Conservation (phyloP, 345 rosid genomes). For the Brassica incana region DNA sequence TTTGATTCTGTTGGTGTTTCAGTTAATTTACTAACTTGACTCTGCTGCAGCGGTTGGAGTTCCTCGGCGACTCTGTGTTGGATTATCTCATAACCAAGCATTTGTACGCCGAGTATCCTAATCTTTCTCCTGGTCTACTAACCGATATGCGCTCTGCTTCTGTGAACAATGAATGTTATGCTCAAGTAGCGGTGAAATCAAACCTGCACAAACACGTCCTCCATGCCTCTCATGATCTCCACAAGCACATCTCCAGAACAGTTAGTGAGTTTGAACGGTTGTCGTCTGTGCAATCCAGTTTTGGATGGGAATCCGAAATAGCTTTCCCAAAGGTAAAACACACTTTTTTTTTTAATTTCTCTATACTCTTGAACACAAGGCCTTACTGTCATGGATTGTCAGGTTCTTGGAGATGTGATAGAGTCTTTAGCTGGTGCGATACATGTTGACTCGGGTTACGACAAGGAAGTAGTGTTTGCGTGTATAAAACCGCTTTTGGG, state of each 20-base stretch:
- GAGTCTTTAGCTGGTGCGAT: conserved; percentile 94
- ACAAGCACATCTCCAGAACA: too few species aligned
- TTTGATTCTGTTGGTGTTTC: not conserved
- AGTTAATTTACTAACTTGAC: not conserved
- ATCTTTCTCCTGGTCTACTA: too few species aligned
- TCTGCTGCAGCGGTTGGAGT: conserved; percentile 77
- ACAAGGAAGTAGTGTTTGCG: conserved; percentile 55
- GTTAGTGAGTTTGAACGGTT: too few species aligned
- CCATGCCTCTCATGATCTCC: too few species aligned
- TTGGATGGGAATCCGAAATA: conserved; percentile 80
- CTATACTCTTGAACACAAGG: not conserved
- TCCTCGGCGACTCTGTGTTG: conserved; percentile 86
- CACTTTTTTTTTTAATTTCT: not conserved
- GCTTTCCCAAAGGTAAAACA: conserved; percentile 76
- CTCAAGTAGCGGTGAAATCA: too few species aligned
- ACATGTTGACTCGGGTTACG: conserved; percentile 70
- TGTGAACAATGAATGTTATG: too few species aligned
- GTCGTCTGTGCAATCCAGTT: conserved; percentile 47
- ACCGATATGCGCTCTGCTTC: too few species aligned
- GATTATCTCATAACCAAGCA: too few species aligned
- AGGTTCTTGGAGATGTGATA: conserved; percentile 90
- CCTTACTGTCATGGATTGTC: not conserved
- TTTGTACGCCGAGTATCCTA: too few species aligned
- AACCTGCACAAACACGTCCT: too few species aligned
- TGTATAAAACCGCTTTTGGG: conserved; percentile 76